Evolutionary conservation across 306 rosid genomes (phyloP), one percentile per base, ranked within the genome.

Genomic region (Albizia julibrissin): DNA sequence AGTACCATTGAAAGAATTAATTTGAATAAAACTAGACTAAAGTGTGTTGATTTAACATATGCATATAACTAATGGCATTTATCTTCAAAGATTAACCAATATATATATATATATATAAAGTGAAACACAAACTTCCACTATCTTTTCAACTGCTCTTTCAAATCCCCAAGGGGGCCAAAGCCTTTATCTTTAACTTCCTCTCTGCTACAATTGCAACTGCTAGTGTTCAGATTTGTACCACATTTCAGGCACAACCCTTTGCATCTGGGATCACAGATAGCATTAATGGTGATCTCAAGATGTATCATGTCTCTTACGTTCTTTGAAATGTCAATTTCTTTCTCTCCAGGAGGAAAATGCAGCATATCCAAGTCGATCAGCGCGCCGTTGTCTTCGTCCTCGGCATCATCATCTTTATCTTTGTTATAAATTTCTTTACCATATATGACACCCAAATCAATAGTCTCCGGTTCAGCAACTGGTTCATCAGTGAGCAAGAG

Each of bases 241-340:
- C 99, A 95, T 73, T 82, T 86, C 77, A 92, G 72, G 87, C 99
- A 95, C 89, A 89, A 10, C 59, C 98, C 98, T 89, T 87, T 86
- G 90, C 98, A 95, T 47, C 80, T 83, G 16, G 93, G 80, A 77
- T 87, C 89, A 78, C 99, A 95, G 22, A 88, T 66, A 33, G 93
- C 94, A 77, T 83, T 78, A 76, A 93, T 82, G 69, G 90, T 89
- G 74, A 93, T 95, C 83, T 95, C 96, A 81, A 95, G 85, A 87
- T 93, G 98, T 86, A 95, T 86, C 71, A 83, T 81, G 88, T 95
- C 99, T 86, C 97, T 90, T 72, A 93, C 86, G 89, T 92, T 85
- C 87, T 95, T 95, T 66, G 99, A 95, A 87, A 95, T 92, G 83
- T 93, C 98, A 82, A 93, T 89, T 73, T 88, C 91, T 86, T 87